Base-by-base conservation (phyloP, 2,329 filamentous ascomycete genomes). In the Aspergillus eucalypticola region DNA sequence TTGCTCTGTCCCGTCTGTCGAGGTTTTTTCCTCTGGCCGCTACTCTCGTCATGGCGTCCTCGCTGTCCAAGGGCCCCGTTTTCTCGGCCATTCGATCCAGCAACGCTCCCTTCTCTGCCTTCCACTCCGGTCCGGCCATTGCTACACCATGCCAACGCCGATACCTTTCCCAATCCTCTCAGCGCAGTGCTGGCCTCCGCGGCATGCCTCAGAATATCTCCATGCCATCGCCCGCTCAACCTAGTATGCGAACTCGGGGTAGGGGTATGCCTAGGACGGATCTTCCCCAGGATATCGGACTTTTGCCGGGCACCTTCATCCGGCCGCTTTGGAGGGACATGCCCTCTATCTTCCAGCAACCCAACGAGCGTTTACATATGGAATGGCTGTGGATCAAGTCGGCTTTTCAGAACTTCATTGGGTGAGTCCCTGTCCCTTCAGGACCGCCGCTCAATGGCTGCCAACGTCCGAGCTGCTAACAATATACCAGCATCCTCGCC, bases 231-330 rank as follows among this genome's bases (percentile, higher is more conserved):
- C 71, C 71, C 5, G 62, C 73, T 5, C 72, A 78, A 60, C 76
- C 76, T 29, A 79, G 78, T 55, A 75, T 79, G 68, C 72, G 71
- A 52, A 70, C 74, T 29, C 65, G 71, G 48, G 66, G 71, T 15
- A 71, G 70, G 54, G 69, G 75, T 7, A 62, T 76, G 49, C 65
- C 71, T 42, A 64, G 67, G 32, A 60, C 69, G 17, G 70, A 73
- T 41, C 61, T 79, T 58, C 75, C 75, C n/a, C 74, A 79, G 59
- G 77, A 81, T 65, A 65, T 82, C 19, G 81, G 81, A 35, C 44
- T 82, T 48, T 66, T 83, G 49, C 78, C 78, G 11, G 78, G 78
- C 27, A 79, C 76, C 0, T 79, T 76, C 58, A 68, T 79, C 17
- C 69, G 69, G 51, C 76, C 76, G 4, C 57, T 75, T 32, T 76